Percentiles rank a stretch among this genome's conserved stretches.
Evolutionary conservation across 805 yeast genomes (phyloP).

Genomic region (Candida ascalaphidarum): DNA sequence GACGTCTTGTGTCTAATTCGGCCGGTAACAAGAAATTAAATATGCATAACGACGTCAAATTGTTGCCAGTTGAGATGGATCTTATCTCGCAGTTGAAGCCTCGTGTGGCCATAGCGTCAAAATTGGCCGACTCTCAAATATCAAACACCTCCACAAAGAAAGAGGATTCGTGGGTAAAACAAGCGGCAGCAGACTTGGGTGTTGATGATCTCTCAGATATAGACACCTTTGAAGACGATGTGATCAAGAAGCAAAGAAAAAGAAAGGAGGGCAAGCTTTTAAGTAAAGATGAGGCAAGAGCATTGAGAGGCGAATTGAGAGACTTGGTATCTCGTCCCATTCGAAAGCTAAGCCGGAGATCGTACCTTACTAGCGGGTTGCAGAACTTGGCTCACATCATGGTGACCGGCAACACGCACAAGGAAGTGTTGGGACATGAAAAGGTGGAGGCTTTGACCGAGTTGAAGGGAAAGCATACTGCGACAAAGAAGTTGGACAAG

Average conservation of each 20-base stretch:
- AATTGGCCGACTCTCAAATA: slow-evolving; percentile 65
- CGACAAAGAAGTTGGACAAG: slow-evolving; percentile 1
- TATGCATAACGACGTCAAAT: slow-evolving; percentile 44
- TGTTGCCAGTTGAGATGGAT: slow-evolving; percentile 71
- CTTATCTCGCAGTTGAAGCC: slow-evolving; percentile 62
- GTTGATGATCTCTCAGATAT: slow-evolving; percentile 61
- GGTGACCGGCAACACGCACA: slow-evolving; percentile 58
- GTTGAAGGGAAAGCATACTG: slow-evolving; percentile 18
- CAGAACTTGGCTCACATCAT: slow-evolving; percentile 72
- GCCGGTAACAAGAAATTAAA: slow-evolving; percentile 17
- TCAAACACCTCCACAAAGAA: slow-evolving; percentile 51
- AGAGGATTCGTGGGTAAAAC: slow-evolving; percentile 73
- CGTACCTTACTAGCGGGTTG: slow-evolving; percentile 74
- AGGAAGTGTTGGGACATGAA: slow-evolving; percentile 60
- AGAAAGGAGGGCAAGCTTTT: slow-evolving; percentile 33
- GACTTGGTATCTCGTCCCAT: slow-evolving; percentile 44
- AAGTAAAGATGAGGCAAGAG: slow-evolving; percentile 39
- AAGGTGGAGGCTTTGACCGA: slow-evolving; percentile 61
- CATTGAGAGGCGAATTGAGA: slow-evolving; percentile 43
- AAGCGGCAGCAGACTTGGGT: slow-evolving; percentile 92
- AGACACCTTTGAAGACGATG: slow-evolving; percentile 56
- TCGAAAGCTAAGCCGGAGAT: slow-evolving; percentile 56
- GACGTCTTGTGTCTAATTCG: slow-evolving; percentile 42
- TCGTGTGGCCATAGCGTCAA: slow-evolving; percentile 60
- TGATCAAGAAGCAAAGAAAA: slow-evolving; percentile 53